Percentiles rank a stretch among this genome's conserved stretches.
Conservation (phyloP, 2,329 filamentous ascomycete genomes). For the Cladophialophora carrionii region DNA sequence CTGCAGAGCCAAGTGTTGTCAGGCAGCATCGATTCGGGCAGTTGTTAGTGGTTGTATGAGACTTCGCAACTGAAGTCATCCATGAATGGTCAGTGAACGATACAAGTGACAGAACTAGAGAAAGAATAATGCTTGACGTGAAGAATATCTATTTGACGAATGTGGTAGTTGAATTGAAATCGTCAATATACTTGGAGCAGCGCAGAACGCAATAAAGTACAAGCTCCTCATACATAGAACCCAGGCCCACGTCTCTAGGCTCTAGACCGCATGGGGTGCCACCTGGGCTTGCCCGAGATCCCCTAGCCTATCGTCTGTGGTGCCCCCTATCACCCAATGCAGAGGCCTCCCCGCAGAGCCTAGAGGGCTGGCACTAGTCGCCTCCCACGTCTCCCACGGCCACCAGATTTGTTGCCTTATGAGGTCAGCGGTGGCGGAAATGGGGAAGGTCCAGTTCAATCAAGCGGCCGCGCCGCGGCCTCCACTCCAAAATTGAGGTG, state of each 20-base stretch:
- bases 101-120: neutral
- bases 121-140: neutral
- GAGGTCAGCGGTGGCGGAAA: constrained; percentile 1
- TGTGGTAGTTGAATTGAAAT: neutral
- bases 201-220: neutral
- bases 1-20: neutral
- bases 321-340: neutral
- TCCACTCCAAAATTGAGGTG: neutral
- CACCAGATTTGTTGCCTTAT: neutral
- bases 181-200: neutral
- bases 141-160: neutral
- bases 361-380: too few species aligned
- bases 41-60: neutral
- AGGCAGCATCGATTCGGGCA: constrained; percentile 6
- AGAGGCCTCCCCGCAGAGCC: too few species aligned
- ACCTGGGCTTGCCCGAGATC: too few species aligned
- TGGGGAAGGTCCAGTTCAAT: neutral
- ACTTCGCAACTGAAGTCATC: neutral
- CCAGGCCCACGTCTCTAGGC: too few species aligned
- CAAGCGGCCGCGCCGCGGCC: neutral
- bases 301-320: neutral
- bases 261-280: too few species aligned
- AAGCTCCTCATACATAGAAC: too few species aligned
- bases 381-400: neutral
- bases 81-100: neutral